A percentile compares a stretch with the other conserved stretches of the same genome.
Evolutionary conservation across 768 basidiomycete genomes (phyloP).

Genomic region (Sarcomyxa edulis): DNA sequence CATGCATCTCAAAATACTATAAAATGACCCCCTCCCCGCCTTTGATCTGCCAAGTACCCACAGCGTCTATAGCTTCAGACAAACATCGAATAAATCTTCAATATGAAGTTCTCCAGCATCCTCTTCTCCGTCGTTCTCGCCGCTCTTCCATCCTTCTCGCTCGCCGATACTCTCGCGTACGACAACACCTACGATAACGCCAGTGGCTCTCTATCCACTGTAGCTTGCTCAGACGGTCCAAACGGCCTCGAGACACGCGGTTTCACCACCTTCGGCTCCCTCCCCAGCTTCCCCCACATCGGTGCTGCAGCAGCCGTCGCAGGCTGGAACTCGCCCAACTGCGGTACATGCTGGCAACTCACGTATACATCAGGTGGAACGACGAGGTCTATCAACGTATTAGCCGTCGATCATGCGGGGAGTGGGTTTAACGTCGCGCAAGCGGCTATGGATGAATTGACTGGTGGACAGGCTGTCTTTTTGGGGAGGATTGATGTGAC

Average conservation of each 20-base stretch:
- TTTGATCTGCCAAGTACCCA: no score
- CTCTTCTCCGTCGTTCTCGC: slow-evolving; percentile 17
- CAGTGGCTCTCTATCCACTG: slow-evolving; percentile 29
- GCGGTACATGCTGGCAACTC: slow-evolving; percentile 59
- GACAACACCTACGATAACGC: slow-evolving; percentile 47
- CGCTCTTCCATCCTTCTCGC: slow-evolving; percentile 16
- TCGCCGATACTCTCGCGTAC: slow-evolving; percentile 29
- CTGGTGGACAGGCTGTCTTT: slow-evolving; percentile 37
- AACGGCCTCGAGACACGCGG: slow-evolving; percentile 43
- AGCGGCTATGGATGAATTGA: slow-evolving; percentile 51
- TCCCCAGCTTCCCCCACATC: slow-evolving; percentile 58
- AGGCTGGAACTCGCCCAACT: slow-evolving; percentile 46
- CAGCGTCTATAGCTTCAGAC: no score
- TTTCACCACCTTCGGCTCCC: slow-evolving; percentile 42
- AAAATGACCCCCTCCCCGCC: no score
- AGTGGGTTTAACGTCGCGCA: slow-evolving; percentile 45
- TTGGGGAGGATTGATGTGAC: slow-evolving; percentile 44
- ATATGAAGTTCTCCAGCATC: slow-evolving; percentile 17
- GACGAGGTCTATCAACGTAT: slow-evolving; percentile 35
- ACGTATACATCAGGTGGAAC: slow-evolving; percentile 31
- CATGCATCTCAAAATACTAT: no score
- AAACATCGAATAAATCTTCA: no score
- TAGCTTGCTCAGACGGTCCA: slow-evolving; percentile 43
- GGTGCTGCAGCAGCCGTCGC: slow-evolving; percentile 48
- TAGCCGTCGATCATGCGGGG: slow-evolving; percentile 48